Base-by-base conservation (phyloP, 2,329 filamentous ascomycete genomes). In the Aureobasidium sp. region DNA sequence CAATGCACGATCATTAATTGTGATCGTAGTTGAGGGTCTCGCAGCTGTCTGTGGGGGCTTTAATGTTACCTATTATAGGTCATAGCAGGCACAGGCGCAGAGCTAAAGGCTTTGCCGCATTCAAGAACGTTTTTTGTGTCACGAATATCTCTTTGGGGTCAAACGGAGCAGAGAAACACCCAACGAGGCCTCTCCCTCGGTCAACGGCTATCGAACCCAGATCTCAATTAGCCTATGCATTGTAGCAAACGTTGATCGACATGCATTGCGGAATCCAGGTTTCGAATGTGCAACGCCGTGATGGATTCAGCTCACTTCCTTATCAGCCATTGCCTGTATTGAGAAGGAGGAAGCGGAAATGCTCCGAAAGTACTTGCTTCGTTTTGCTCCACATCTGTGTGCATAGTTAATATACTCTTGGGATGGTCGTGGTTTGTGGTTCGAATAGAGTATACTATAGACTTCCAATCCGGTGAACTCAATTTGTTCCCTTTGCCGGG, bases 401-500 rank as follows among this genome's bases (percentile, higher is more conserved):
- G 29, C 32, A 16, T 12, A 30, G 4, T 21, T n/a, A 25, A 22
- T 12, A 12, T 19, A 12, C 30, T 25, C 14, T 30, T 32, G 4
- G 22, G 6, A 19, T 22, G 14, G n/a, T 37, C 10, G 21, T 38
- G 35, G 16, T n/a, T 17, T 14, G 34, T 39, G 32, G 34, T 49
- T 27, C 11, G 35, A 30, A 30, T 49, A 49, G 35, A 49, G 45
- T 49, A 49, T n/a, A n/a, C n/a, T n/a, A 49, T 49, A 38, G 16
- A 49, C 34, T 49, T 49, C 22, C 4, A 2, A 14, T 35, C 45
- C 34, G 45, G 16, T 22, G 12, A 29, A n/a, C n/a, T n/a, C n/a
- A n/a, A n/a, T n/a, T n/a, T n/a, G n/a, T n/a, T n/a, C n/a, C n/a
- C n/a, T n/a, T n/a, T n/a, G n/a, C n/a, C n/a, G n/a, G n/a, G n/a